These are phyloP conservation scores for Tinospora cordifolia DNA, from an alignment of 164 flowering plant genomes.

Conservation along the genomic window DNA sequence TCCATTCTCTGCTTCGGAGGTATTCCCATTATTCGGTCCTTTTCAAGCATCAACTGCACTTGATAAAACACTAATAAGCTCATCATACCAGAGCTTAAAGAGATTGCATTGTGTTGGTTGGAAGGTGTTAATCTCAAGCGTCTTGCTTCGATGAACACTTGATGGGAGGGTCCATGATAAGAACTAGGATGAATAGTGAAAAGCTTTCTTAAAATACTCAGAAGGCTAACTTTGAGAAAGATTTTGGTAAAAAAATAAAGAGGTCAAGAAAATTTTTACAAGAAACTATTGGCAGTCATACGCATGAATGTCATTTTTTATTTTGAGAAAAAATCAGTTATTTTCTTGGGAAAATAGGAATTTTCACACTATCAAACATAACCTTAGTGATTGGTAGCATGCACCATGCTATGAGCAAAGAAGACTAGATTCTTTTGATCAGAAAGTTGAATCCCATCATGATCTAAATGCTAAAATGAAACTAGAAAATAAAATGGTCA, in stretches of 20 bases:
- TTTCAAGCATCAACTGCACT: conserved; percentile 63
- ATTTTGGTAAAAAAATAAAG: neutral
- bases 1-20: conserved; percentile 78
- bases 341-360: neutral
- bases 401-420: neutral
- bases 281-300: neutral
- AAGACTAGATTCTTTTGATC: neutral
- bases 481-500: neutral
- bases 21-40: conserved; percentile 53
- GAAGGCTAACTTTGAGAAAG: no score
- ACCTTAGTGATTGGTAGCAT: neutral
- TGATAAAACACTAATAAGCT: neutral
- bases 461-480: neutral
- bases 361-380: neutral
- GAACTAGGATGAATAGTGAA: no score
- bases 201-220: no score
- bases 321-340: neutral
- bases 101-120: neutral
- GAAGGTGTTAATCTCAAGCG: no score
- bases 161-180: no score
- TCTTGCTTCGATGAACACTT: no score
- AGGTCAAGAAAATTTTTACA: neutral
- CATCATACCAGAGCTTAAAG: neutral
- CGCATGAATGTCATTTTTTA: neutral
- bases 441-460: neutral